These are phyloP conservation scores for Wickerhamiella bombiphila DNA, from an alignment of 805 yeast genomes.

Conservation along the genomic window DNA sequence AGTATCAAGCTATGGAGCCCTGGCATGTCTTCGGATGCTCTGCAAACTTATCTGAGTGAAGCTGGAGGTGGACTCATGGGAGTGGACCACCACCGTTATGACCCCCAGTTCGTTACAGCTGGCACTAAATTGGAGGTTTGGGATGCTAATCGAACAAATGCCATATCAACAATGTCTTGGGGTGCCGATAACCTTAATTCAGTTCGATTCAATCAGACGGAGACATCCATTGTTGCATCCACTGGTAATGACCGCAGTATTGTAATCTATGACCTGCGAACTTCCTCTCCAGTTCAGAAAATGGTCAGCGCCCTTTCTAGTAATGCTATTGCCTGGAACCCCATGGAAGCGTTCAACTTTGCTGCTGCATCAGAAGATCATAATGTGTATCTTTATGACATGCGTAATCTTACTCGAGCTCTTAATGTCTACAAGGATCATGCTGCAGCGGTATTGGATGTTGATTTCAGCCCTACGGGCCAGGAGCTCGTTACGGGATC, in stretches of 20 bases:
- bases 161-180: slow-evolving; percentile 74
- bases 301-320: slow-evolving; percentile 69
- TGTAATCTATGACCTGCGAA: slow-evolving; percentile 78
- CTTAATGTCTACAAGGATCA: slow-evolving; percentile 85
- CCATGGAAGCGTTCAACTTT: slow-evolving; percentile 91
- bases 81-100: slow-evolving; percentile 70
- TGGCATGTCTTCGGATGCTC: slow-evolving; percentile 35
- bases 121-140: slow-evolving; percentile 85
- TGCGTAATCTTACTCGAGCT: slow-evolving; percentile 78
- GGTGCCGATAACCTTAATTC: slow-evolving; percentile 83
- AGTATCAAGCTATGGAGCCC: slow-evolving; percentile 83
- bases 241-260: slow-evolving; percentile 77
- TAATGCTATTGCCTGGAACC: slow-evolving; percentile 87
- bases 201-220: slow-evolving; percentile 80
- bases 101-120: slow-evolving; percentile 72
- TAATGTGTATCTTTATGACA: slow-evolving; percentile 86
- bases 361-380: slow-evolving; percentile 92
- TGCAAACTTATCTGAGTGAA: slow-evolving; percentile 70
- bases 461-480: slow-evolving; percentile 95
- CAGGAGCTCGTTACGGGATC: slow-evolving; percentile 91
- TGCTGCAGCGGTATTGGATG: slow-evolving; percentile 86
- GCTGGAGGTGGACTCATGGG: slow-evolving; percentile 55
- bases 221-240: slow-evolving; percentile 75
- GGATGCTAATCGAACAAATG: slow-evolving; percentile 72
- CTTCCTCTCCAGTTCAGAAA: slow-evolving; percentile 85